Percentiles rank a stretch among this genome's conserved stretches.
Evolutionary conservation across 768 basidiomycete genomes (phyloP).

Genomic region (Asterophora lycoperdoides): DNA sequence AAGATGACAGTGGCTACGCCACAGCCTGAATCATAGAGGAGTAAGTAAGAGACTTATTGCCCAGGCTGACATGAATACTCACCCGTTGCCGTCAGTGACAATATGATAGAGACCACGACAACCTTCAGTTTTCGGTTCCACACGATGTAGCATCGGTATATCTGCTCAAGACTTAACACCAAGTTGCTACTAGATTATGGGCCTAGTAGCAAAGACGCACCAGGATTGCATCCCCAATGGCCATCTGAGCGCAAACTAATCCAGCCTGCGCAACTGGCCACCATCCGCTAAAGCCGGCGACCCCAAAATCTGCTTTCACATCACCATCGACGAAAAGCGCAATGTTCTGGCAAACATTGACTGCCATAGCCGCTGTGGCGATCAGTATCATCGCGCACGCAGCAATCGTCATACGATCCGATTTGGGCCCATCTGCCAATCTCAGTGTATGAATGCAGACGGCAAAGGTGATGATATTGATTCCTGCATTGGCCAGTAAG

Average conservation of each 20-base stretch:
- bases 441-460: background rate
- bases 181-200: too few species aligned
- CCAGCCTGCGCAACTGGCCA: background rate
- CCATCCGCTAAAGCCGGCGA: background rate
- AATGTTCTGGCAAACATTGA: background rate
- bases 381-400: background rate
- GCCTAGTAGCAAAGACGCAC: background rate
- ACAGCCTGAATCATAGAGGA: background rate
- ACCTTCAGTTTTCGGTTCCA: conserved; percentile 1
- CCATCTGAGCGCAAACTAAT: background rate
- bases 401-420: background rate
- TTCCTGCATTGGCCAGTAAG: too few species aligned
- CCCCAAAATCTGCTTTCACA: background rate
- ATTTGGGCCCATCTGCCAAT: background rate
- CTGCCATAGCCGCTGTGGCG: background rate
- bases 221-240: conserved; percentile 1
- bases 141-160: conserved; percentile 7
- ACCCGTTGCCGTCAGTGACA: background rate
- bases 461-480: too few species aligned
- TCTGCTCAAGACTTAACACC: background rate
- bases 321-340: background rate
- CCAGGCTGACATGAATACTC: background rate
- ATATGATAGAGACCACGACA: background rate
- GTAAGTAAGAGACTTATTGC: background rate
- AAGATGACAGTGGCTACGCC: background rate